Evolutionary conservation across 1,139 yeast species (phyloP).

Genomic region (Hansenula sp.): DNA sequence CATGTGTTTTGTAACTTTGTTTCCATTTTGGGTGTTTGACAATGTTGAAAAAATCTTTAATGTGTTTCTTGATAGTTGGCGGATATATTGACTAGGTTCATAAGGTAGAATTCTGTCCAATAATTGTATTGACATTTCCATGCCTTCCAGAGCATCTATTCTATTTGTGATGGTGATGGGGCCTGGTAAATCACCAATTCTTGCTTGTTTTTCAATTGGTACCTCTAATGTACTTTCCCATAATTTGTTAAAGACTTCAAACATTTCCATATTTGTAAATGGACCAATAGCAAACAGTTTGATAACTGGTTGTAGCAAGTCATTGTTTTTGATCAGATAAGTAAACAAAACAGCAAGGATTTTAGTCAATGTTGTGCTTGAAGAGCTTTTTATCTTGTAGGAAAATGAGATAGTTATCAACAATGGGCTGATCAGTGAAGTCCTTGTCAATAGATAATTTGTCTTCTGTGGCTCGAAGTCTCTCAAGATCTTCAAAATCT

Average conservation of each 20-base stretch:
- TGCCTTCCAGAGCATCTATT: constrained; percentile 7
- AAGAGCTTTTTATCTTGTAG: constrained; percentile 12
- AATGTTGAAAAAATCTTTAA: constrained; percentile 7
- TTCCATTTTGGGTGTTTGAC: not conserved
- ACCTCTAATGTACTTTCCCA: constrained; percentile 20
- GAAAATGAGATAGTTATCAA: constrained; percentile 20
- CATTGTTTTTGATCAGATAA: constrained; percentile 10
- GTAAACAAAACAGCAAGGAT: constrained; percentile 12
- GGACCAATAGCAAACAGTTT: constrained; percentile 12
- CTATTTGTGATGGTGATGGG: constrained; percentile 18
- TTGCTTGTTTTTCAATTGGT: not conserved
- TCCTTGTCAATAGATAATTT: constrained; percentile 6
- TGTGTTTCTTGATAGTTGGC: constrained; percentile 10
- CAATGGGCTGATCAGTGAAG: constrained; percentile 20
- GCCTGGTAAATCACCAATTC: constrained; percentile 13
- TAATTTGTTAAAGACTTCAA: constrained; percentile 19
- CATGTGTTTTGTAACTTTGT: not conserved
- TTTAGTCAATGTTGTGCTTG: constrained; percentile 11
- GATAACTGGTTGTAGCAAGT: constrained; percentile 8
- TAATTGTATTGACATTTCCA: constrained; percentile 4
- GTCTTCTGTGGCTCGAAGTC: not conserved
- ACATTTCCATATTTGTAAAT: constrained; percentile 18
- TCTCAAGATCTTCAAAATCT: constrained; percentile 6
- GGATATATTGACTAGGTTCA: constrained; percentile 9
- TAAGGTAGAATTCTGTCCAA: constrained; percentile 16